Percentiles rank a stretch among this genome's conserved stretches.
phyloP scores from a whole-genome alignment of 805 yeast species.

The Komagataella phaffii region DNA sequence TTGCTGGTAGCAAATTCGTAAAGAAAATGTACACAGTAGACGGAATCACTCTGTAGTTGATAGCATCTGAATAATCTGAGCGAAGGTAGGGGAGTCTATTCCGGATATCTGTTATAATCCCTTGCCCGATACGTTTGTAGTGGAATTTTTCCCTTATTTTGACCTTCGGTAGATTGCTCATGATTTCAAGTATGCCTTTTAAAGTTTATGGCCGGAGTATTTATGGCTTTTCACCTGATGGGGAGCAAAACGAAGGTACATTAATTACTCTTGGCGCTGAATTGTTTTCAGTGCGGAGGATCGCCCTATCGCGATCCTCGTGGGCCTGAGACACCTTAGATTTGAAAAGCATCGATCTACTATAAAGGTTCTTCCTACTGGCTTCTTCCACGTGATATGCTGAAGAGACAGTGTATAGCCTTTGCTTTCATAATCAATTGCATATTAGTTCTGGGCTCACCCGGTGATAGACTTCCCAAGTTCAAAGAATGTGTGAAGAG shows the following conservation, averaged over 20 bases:
- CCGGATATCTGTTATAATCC: slow-evolving; percentile 38
- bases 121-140: slow-evolving; percentile 24
- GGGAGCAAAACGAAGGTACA: neutral
- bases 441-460: slow-evolving; percentile 24
- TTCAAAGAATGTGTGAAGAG: slow-evolving; percentile 41
- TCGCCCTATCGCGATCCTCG: neutral
- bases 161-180: neutral
- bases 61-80: slow-evolving; percentile 75
- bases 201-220: neutral
- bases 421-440: neutral
- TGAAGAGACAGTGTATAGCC: neutral
- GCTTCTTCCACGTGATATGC: neutral
- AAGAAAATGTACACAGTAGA: slow-evolving; percentile 73
- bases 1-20: slow-evolving; percentile 83
- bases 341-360: neutral
- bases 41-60: slow-evolving; percentile 80
- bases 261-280: neutral
- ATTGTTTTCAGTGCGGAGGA: neutral
- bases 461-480: slow-evolving; percentile 48
- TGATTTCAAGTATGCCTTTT: neutral
- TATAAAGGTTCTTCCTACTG: neutral
- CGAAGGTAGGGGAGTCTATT: slow-evolving; percentile 48
- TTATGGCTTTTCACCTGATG: neutral
- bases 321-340: neutral
- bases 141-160: slow-evolving; percentile 5